phyloP scores from a whole-genome alignment of 495 filamentous ascomycete species.

The Aspergillus leporis region DNA sequence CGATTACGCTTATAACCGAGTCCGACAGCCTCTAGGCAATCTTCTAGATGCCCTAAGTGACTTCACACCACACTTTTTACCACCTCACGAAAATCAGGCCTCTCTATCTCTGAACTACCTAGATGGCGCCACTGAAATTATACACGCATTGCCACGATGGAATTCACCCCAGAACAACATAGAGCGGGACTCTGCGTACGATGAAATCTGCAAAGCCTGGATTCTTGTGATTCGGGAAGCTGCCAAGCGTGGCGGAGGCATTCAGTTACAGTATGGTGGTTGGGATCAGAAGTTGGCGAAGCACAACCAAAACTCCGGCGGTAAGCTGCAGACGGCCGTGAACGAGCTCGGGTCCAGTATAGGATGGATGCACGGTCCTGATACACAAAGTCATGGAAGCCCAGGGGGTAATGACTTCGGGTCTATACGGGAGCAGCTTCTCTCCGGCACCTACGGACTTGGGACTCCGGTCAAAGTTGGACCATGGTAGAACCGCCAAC shows the following conservation, averaged over 20 bases:
- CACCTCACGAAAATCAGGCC: constrained; percentile 81
- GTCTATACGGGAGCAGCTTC: constrained; percentile 76
- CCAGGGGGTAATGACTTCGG: constrained; percentile 50
- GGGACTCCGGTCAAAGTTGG: constrained; percentile 70
- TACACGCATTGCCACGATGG: constrained; percentile 87
- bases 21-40: constrained; percentile 74
- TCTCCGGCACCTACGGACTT: constrained; percentile 75
- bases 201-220: constrained; percentile 94
- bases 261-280: constrained; percentile 83
- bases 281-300: constrained; percentile 89
- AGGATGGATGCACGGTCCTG: constrained; percentile 69
- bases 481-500: constrained; percentile 55
- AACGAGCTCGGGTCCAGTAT: constrained; percentile 70
- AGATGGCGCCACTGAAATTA: constrained; percentile 83
- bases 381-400: constrained; percentile 44
- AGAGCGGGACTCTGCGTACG: constrained; percentile 91
- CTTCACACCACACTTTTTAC: constrained; percentile 93
- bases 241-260: constrained; percentile 86
- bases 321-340: constrained; percentile 79
- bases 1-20: constrained; percentile 94
- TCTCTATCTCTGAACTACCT: constrained; percentile 79
- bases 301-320: constrained; percentile 85
- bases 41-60: constrained; percentile 89
- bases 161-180: constrained; percentile 80
- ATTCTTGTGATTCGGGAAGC: constrained; percentile 88